These are phyloP conservation scores for Pyrenochaeta sp. DNA, from an alignment of 2,329 filamentous ascomycete species.

Conservation along the genomic window DNA sequence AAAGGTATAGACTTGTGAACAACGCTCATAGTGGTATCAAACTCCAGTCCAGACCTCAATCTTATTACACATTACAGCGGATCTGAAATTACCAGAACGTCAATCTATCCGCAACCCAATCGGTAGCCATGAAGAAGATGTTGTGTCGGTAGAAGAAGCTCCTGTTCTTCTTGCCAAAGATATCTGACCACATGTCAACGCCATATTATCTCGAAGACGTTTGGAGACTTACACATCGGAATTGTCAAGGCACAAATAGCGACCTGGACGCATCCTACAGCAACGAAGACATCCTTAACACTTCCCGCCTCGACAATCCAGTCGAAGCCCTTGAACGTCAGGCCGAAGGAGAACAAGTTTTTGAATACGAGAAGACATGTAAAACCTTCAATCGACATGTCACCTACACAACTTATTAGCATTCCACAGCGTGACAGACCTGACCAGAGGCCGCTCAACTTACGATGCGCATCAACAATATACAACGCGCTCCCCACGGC, in stretches of 20 bases:
- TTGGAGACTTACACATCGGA: conserved; percentile 76
- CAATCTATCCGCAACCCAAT: conserved; percentile 39
- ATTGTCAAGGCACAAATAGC: conserved; percentile 77
- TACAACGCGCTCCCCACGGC: conserved; percentile 87
- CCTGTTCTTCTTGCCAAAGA: conserved; percentile 49
- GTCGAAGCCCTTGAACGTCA: conserved; percentile 84
- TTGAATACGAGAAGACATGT: conserved; percentile 93
- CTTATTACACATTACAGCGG: neutral
- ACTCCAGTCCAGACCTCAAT: neutral
- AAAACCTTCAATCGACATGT: conserved; percentile 86
- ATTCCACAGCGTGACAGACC: neutral
- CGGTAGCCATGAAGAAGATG: conserved; percentile 42
- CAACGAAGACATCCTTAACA: conserved; percentile 73
- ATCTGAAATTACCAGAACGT: conserved; percentile 17
- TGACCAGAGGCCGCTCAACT: conserved; percentile 4
- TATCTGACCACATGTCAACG: conserved; percentile 26
- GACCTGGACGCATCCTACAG: conserved; percentile 79
- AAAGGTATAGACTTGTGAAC: neutral
- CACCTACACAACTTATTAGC: conserved; percentile 58
- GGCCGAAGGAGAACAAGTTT: conserved; percentile 87
- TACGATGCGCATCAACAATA: conserved; percentile 90
- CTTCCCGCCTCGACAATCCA: conserved; percentile 74
- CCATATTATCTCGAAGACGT: neutral
- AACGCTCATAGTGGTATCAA: neutral
- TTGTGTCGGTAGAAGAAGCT: conserved; percentile 45